A percentile compares a stretch with the other conserved stretches of the same genome.
Evolutionary conservation across 495 filamentous ascomycete species (phyloP).

Genomic region (Corynascus novoguineensis): DNA sequence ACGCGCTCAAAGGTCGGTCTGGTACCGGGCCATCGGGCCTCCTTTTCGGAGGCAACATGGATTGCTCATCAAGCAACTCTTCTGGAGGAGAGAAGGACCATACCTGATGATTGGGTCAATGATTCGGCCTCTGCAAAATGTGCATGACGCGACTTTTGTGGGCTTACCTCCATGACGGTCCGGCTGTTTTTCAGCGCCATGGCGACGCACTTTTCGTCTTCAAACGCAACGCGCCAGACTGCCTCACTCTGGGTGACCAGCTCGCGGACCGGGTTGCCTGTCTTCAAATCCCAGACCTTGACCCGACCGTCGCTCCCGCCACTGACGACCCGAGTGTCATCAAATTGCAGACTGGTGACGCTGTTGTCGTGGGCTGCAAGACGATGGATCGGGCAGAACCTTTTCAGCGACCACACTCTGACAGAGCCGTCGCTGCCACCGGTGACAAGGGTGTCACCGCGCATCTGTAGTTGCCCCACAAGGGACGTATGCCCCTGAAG

Average conservation of each 20-base stretch:
- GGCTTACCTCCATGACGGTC: conserved; percentile 92
- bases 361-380: conserved; percentile 98
- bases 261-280: conserved; percentile 84
- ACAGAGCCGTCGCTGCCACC: conserved; percentile 95
- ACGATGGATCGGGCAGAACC: conserved; percentile 84
- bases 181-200: conserved; percentile 77
- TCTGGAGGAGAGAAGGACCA: conserved; percentile 88
- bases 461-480: conserved; percentile 96
- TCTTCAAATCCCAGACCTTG: conserved; percentile 94
- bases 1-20: conserved; percentile 38
- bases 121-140: conserved; percentile 9
- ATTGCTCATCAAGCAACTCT: conserved; percentile 50
- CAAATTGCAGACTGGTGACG: conserved; percentile 94
- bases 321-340: conserved; percentile 87
- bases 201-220: conserved; percentile 95
- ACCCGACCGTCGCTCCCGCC: conserved; percentile 94
- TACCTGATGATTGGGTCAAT: conserved; percentile 49
- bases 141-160: background rate
- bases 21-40: conserved; percentile 32
- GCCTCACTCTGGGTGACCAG: conserved; percentile 84
- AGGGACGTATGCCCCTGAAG: conserved; percentile 95
- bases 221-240: conserved; percentile 96
- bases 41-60: conserved; percentile 32
- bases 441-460: conserved; percentile 87
- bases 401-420: conserved; percentile 86